Conservation (phyloP, 2,329 filamentous ascomycete genomes). For the Aspergillus fructus region DNA sequence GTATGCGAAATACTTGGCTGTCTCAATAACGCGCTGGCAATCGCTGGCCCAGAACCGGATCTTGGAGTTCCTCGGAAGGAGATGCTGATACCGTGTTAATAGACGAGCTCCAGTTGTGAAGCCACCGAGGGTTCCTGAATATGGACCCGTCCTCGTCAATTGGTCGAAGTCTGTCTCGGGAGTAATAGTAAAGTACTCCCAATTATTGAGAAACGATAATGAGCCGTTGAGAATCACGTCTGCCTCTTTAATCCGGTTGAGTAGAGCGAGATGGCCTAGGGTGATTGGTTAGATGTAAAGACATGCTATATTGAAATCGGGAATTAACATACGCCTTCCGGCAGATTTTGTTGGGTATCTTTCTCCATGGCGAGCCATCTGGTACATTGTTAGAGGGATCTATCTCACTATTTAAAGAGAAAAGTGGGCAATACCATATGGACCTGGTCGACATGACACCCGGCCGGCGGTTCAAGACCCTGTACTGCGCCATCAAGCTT, state of each 20-base stretch:
- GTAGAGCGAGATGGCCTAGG: constrained; percentile 48
- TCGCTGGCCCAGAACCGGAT: constrained; percentile 56
- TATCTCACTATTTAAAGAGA: neutral
- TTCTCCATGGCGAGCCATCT: constrained; percentile 60
- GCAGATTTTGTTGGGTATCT: constrained; percentile 55
- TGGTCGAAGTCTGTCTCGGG: constrained; percentile 51
- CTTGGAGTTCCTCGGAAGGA: constrained; percentile 38
- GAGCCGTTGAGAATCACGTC: constrained; percentile 47
- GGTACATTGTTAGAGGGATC: constrained; percentile 2
- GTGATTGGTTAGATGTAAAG: neutral
- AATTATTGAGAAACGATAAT: constrained; percentile 55
- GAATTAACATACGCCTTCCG: constrained; percentile 46
- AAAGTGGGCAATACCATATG: constrained; percentile 47
- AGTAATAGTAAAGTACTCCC: constrained; percentile 54
- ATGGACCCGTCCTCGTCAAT: constrained; percentile 56
- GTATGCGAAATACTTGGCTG: constrained; percentile 54
- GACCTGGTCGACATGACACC: constrained; percentile 56
- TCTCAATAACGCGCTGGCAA: constrained; percentile 55
- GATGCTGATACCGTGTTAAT: constrained; percentile 52
- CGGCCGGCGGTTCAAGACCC: constrained; percentile 46
- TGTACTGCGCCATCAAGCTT: constrained; percentile 43
- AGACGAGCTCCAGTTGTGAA: constrained; percentile 56
- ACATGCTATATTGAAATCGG: neutral
- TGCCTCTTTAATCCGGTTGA: constrained; percentile 47
- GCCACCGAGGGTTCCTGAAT: constrained; percentile 54